Conservation (phyloP, 2,329 filamentous ascomycete species). For the Neopestalotiopsis sp. region DNA sequence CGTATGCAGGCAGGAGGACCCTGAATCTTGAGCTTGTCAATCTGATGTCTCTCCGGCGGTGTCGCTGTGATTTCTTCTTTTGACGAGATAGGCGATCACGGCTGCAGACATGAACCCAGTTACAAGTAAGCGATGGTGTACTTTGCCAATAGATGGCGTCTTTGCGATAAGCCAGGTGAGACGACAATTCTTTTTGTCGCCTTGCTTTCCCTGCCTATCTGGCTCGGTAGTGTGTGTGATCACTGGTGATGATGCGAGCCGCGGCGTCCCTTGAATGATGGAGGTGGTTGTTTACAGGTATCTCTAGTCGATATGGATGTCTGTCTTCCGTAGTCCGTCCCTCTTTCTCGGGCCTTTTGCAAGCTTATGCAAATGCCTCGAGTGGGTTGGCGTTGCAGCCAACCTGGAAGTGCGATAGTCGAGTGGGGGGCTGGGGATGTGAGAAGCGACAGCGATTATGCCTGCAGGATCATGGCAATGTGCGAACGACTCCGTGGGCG, state of each 20-base stretch:
- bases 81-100: neutral
- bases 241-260: neutral
- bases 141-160: neutral
- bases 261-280: neutral
- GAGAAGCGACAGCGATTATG: neutral
- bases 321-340: slow-evolving; percentile 4
- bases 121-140: neutral
- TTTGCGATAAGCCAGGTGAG: neutral
- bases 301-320: neutral
- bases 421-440: slow-evolving; percentile 8
- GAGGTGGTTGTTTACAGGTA: neutral
- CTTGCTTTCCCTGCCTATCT: neutral
- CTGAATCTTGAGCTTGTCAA: neutral
- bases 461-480: slow-evolving; percentile 9
- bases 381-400: slow-evolving; percentile 1
- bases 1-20: neutral
- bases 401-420: neutral
- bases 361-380: slow-evolving; percentile 17
- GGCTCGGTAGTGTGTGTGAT: neutral
- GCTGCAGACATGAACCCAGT: neutral
- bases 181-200: neutral
- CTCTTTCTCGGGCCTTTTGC: slow-evolving; percentile 18
- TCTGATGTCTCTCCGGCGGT: neutral
- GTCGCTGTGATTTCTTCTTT: neutral
- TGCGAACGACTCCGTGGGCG: slow-evolving; percentile 17